Evolutionary conservation across 2,329 filamentous ascomycete species (phyloP).

Genomic region (Aspergillus sp.): DNA sequence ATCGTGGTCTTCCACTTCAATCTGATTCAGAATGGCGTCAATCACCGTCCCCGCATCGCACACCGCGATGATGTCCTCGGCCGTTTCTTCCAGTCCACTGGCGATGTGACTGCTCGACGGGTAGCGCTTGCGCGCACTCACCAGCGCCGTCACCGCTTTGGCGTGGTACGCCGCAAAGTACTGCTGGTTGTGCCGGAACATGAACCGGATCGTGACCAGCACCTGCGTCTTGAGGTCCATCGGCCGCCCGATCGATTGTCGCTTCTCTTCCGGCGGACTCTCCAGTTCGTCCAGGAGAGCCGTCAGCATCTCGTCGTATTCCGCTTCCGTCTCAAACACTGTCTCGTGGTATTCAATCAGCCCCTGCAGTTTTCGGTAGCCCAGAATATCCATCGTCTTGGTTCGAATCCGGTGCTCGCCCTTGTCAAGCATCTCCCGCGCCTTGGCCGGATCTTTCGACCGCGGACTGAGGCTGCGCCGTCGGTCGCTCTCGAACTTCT

Average conservation of each 20-base stretch:
- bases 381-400: slow-evolving; percentile 32
- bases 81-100: slow-evolving; percentile 32
- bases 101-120: slow-evolving; percentile 34
- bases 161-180: slow-evolving; percentile 29
- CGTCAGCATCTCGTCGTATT: slow-evolving; percentile 31
- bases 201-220: slow-evolving; percentile 33
- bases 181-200: slow-evolving; percentile 29
- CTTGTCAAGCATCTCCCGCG: slow-evolving; percentile 31
- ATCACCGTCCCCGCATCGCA: slow-evolving; percentile 22
- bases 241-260: slow-evolving; percentile 14
- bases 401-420: slow-evolving; percentile 29
- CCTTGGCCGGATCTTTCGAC: slow-evolving; percentile 31
- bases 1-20: slow-evolving; percentile 23
- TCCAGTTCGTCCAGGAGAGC: slow-evolving; percentile 33
- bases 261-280: slow-evolving; percentile 21
- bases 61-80: slow-evolving; percentile 26
- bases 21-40: slow-evolving; percentile 26
- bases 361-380: slow-evolving; percentile 36
- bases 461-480: slow-evolving; percentile 30
- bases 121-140: slow-evolving; percentile 31
- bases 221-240: slow-evolving; percentile 36
- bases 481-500: slow-evolving; percentile 25
- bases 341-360: slow-evolving; percentile 31
- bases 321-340: slow-evolving; percentile 27
- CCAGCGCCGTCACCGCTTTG: slow-evolving; percentile 27